Evolutionary conservation across 495 filamentous ascomycete species (phyloP).

Genomic region (Aspergillus mulundensis): DNA sequence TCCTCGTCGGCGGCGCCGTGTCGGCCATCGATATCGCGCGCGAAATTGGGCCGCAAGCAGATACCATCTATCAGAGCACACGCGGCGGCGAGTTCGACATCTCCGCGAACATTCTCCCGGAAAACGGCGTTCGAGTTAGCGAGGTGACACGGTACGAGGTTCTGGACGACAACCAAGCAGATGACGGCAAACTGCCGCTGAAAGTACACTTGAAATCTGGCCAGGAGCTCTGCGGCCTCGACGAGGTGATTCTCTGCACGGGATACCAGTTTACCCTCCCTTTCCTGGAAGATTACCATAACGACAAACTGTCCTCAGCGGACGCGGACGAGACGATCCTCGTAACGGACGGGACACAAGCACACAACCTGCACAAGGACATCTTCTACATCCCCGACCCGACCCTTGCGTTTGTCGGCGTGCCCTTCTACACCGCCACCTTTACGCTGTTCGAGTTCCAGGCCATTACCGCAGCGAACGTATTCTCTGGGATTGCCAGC

Average conservation of each 20-base stretch:
- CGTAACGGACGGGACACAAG: conserved; percentile 59
- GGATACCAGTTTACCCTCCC: conserved; percentile 61
- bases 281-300: conserved; percentile 49
- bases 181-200: conserved; percentile 35
- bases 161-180: conserved; percentile 18
- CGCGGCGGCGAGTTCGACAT: conserved; percentile 56
- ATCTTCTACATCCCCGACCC: conserved; percentile 66
- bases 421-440: conserved; percentile 56
- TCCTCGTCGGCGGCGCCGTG: conserved; percentile 58
- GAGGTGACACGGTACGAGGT: conserved; percentile 37
- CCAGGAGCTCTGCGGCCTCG: conserved; percentile 44
- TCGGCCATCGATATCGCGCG: conserved; percentile 58
- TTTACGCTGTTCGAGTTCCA: conserved; percentile 67
- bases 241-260: conserved; percentile 57
- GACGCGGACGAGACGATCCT: conserved; percentile 48
- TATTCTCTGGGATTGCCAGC: conserved; percentile 48
- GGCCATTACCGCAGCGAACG: conserved; percentile 53
- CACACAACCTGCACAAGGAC: conserved; percentile 66
- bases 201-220: conserved; percentile 38
- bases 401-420: conserved; percentile 56
- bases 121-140: conserved; percentile 45
- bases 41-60: conserved; percentile 48
- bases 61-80: conserved; percentile 54
- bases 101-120: conserved; percentile 43
- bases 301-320: conserved; percentile 22